These are phyloP conservation scores for Aspergillus puulaauensis DNA, from an alignment of 2,329 filamentous ascomycete species.

Conservation along the genomic window DNA sequence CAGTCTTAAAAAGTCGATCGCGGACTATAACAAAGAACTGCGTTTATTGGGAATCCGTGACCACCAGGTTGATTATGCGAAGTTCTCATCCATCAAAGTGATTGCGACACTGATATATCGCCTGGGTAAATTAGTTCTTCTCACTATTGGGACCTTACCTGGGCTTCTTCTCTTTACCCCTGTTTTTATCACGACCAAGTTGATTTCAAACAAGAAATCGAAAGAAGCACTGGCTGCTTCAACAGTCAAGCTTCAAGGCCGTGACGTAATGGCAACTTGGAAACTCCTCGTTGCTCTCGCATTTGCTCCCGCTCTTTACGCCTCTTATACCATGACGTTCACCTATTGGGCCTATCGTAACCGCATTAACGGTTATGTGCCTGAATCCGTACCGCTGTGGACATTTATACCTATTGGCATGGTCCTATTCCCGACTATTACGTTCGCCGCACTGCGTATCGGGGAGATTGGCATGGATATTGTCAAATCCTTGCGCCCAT, in stretches of 20 bases:
- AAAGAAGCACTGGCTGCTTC: constrained; percentile 80
- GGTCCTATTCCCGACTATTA: constrained; percentile 81
- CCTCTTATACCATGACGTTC: constrained; percentile 73
- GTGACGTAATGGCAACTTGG: constrained; percentile 92
- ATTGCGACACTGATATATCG: constrained; percentile 77
- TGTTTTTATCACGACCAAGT: constrained; percentile 79
- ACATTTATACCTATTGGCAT: constrained; percentile 71
- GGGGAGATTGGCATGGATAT: constrained; percentile 99
- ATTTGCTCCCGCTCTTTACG: constrained; percentile 77
- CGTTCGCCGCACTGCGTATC: constrained; percentile 89
- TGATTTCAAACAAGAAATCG: constrained; percentile 79
- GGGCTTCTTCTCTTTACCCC: constrained; percentile 85
- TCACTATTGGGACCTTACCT: constrained; percentile 79
- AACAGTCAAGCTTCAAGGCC: constrained; percentile 82
- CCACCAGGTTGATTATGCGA: constrained; percentile 91
- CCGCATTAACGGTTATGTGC: constrained; percentile 77
- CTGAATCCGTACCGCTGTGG: constrained; percentile 77
- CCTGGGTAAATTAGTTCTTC: constrained; percentile 70
- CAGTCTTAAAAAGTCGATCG: constrained; percentile 70
- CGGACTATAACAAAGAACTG: constrained; percentile 82
- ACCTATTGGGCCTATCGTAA: constrained; percentile 78
- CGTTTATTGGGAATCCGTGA: constrained; percentile 84
- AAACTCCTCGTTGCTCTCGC: constrained; percentile 86
- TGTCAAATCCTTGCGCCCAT: constrained; percentile 85
- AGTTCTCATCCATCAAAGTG: constrained; percentile 74